These are phyloP conservation scores for Scheffersomyces spartinae DNA, from an alignment of 805 yeast genomes.

Conservation along the genomic window DNA sequence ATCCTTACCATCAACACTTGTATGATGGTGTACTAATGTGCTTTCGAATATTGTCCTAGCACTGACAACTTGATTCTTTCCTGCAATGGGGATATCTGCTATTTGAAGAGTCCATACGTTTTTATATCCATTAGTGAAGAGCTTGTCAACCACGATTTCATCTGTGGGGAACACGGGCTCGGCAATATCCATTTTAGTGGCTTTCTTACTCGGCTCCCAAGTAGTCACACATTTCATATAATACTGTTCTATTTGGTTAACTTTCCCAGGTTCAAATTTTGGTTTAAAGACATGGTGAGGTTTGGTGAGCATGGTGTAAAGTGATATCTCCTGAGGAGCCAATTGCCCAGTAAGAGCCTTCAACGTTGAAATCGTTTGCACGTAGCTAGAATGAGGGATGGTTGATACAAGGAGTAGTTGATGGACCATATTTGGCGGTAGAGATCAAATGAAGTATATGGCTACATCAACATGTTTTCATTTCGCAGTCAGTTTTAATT, in stretches of 20 bases:
- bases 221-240: conserved; percentile 36
- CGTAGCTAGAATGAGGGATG: conserved; percentile 28
- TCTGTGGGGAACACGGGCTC: conserved; percentile 11
- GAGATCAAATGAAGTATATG: no score
- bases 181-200: conserved; percentile 12
- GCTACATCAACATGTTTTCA: no score
- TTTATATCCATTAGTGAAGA: conserved; percentile 15
- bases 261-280: conserved; percentile 42
- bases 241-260: conserved; percentile 46
- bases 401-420: conserved; percentile 38
- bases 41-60: conserved; percentile 55
- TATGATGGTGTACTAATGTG: conserved; percentile 39
- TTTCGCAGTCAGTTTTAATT: no score
- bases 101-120: conserved; percentile 50
- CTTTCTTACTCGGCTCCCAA: conserved; percentile 26
- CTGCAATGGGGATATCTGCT: conserved; percentile 69
- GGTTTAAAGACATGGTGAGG: conserved; percentile 44
- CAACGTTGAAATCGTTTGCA: conserved; percentile 34
- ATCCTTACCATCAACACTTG: conserved; percentile 17
- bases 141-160: conserved; percentile 15
- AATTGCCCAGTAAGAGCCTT: conserved; percentile 41
- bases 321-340: conserved; percentile 31
- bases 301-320: conserved; percentile 37
- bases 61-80: conserved; percentile 49
- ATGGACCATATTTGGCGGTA: conserved; percentile 41